These are phyloP conservation scores for Beauveria caledonica DNA, from an alignment of 2,329 filamentous ascomycete genomes.

Conservation along the genomic window DNA sequence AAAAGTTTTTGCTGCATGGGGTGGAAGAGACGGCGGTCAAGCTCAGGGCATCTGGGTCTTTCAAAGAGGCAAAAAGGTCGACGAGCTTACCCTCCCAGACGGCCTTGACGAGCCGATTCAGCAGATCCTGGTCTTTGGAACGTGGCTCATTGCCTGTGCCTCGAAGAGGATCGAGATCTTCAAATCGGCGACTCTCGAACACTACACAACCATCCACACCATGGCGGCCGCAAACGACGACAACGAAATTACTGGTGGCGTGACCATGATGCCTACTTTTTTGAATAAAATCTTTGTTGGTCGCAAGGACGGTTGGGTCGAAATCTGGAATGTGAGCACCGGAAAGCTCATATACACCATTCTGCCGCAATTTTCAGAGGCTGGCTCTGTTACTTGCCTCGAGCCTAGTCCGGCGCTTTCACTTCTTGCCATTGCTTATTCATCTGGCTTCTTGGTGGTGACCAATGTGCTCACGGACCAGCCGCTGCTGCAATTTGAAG, in stretches of 20 bases:
- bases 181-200: constrained; percentile 74
- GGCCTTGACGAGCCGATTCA: constrained; percentile 63
- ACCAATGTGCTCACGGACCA: constrained; percentile 77
- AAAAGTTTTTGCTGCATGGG: constrained; percentile 84
- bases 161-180: constrained; percentile 75
- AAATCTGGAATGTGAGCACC: constrained; percentile 96
- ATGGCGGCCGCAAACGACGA: constrained; percentile 47
- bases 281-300: constrained; percentile 94
- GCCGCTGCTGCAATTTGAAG: constrained; percentile 59
- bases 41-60: constrained; percentile 78
- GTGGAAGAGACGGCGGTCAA: constrained; percentile 44
- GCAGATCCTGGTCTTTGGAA: constrained; percentile 75
- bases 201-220: constrained; percentile 77
- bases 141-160: constrained; percentile 81
- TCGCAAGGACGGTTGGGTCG: constrained; percentile 77
- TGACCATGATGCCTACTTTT: constrained; percentile 87
- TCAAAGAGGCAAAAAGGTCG: constrained; percentile 79
- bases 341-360: constrained; percentile 88
- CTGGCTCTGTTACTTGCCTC: constrained; percentile 78
- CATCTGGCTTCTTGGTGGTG: constrained; percentile 67
- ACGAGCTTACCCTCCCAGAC: constrained; percentile 60
- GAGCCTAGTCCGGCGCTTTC: constrained; percentile 78
- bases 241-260: constrained; percentile 65
- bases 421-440: constrained; percentile 80
- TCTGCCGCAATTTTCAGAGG: constrained; percentile 61